Percentiles rank a stretch among this genome's conserved stretches.
Evolutionary conservation across 805 yeast genomes (phyloP).

Genomic region (Candida montana): DNA sequence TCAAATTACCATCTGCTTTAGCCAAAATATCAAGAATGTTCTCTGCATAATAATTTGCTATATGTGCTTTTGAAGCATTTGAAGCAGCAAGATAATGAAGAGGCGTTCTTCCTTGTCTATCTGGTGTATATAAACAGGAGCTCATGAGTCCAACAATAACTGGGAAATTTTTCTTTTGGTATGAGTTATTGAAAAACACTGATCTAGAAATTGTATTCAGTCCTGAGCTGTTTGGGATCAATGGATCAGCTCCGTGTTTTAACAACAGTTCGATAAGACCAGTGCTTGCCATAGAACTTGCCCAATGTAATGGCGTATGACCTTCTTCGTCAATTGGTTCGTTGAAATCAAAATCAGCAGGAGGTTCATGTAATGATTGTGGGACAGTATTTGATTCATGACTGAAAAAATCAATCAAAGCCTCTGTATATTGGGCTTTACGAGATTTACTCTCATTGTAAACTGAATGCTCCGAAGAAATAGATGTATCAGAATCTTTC

Average conservation of each 20-base stretch:
- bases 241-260: slow-evolving; percentile 57
- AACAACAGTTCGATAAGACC: slow-evolving; percentile 52
- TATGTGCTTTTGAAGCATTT: slow-evolving; percentile 41
- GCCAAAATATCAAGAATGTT: slow-evolving; percentile 40
- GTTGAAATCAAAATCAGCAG: slow-evolving; percentile 57
- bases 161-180: slow-evolving; percentile 54
- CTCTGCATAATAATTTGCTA: slow-evolving; percentile 52
- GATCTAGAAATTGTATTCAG: slow-evolving; percentile 67
- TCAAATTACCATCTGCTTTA: slow-evolving; percentile 35
- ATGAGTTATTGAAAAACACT: slow-evolving; percentile 68
- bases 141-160: slow-evolving; percentile 55
- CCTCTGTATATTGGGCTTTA: slow-evolving; percentile 34
- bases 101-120: slow-evolving; percentile 66
- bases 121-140: slow-evolving; percentile 65
- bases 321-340: slow-evolving; percentile 75
- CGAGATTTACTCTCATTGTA: slow-evolving; percentile 11
- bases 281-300: slow-evolving; percentile 71
- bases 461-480: slow-evolving; percentile 33
- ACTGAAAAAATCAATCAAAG: slow-evolving; percentile 46
- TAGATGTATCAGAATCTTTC: slow-evolving; percentile 36
- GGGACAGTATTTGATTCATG: slow-evolving; percentile 30
- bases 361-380: slow-evolving; percentile 45
- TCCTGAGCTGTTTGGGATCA: slow-evolving; percentile 48
- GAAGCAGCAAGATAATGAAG: slow-evolving; percentile 62
- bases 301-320: slow-evolving; percentile 82